Percentiles rank a stretch among this genome's conserved stretches.
Conservation (phyloP, 805 yeast species). For the Ogataea populi-albae region DNA sequence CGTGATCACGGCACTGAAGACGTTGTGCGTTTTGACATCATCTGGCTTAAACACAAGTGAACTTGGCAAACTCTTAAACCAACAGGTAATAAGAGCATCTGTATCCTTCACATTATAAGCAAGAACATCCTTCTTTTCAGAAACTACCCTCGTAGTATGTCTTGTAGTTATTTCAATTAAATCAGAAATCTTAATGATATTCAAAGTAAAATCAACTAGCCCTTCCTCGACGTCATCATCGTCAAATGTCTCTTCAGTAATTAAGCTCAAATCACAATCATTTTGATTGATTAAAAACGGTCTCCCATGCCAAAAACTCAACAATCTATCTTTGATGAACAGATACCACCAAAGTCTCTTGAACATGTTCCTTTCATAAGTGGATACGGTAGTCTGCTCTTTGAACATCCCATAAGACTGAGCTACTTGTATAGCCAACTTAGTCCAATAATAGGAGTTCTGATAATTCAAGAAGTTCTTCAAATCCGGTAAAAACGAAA, state of each 20-base stretch:
- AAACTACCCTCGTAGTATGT: not conserved
- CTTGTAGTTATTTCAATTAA: slow-evolving; percentile 10
- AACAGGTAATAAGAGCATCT: slow-evolving; percentile 69
- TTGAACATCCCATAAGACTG: slow-evolving; percentile 60
- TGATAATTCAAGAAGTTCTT: slow-evolving; percentile 27
- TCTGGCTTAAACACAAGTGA: slow-evolving; percentile 60
- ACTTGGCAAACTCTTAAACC: slow-evolving; percentile 66
- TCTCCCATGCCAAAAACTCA: slow-evolving; percentile 61
- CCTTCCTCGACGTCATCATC: slow-evolving; percentile 43
- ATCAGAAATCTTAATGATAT: slow-evolving; percentile 13
- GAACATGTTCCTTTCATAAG: slow-evolving; percentile 41
- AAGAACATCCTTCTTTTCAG: not conserved
- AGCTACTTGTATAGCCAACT: slow-evolving; percentile 66
- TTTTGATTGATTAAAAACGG: slow-evolving; percentile 63
- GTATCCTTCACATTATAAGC: slow-evolving; percentile 42
- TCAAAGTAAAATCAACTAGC: slow-evolving; percentile 2
- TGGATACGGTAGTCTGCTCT: slow-evolving; percentile 4
- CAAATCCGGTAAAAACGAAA: slow-evolving; percentile 15
- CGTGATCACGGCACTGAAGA: slow-evolving; percentile 56
- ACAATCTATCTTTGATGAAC: slow-evolving; percentile 60
- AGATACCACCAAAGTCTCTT: slow-evolving; percentile 71
- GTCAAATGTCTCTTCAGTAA: slow-evolving; percentile 57
- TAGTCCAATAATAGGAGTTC: slow-evolving; percentile 67
- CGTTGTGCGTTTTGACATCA: slow-evolving; percentile 33
- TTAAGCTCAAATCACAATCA: slow-evolving; percentile 73